Base-by-base conservation (phyloP, 331 rosid species). In the Phaseolus coccineus region DNA sequence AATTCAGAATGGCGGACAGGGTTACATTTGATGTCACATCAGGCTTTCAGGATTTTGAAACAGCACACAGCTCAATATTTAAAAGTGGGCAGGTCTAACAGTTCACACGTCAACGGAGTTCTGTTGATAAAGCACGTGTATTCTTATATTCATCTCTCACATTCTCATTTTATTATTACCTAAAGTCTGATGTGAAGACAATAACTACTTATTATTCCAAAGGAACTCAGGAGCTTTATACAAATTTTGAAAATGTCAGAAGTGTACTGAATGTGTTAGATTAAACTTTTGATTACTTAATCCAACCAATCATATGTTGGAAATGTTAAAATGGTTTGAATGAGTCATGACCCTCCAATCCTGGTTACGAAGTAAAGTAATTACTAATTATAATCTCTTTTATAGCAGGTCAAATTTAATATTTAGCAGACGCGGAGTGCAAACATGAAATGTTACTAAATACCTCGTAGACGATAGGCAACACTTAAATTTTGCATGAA, bases 401-500 rank as follows among this genome's bases (percentile, higher is more conserved):
- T 50, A 11, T 27, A 39, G 11, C n/a, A 76, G 52, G 51, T 13
- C 24, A 75, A 57, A 22, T 70, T 55, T 22, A 50, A 58, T 15
- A 27, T 27, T 48, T 51, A 56, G 24, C 30, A 78, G 39, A 40
- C 57, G 48, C 16, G 22, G 12, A 46, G 42, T 50, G 55, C 50
- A 33, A 14, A 15, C 48, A 7, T 30, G 70, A 5, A 4, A 10
- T 80, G 27, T 53, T 83, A 67, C 48, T 22, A 70, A 53, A 55
- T 90, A 94, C 98, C 98, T 91, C 99, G 89, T 48, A 93, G 87
- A 22, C 90, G 89, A 83, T 81, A 89, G 73, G 99, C 98, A 77
- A 96, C 99, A 85, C 99, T 93, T 83, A 93, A 86, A 83, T 96
- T 96, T 82, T 93, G 97, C 99, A 96, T 96, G 83, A 81, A 96